phyloP scores from a whole-genome alignment of 2,329 filamentous ascomycete species.

The Clarireedia hainanense region DNA sequence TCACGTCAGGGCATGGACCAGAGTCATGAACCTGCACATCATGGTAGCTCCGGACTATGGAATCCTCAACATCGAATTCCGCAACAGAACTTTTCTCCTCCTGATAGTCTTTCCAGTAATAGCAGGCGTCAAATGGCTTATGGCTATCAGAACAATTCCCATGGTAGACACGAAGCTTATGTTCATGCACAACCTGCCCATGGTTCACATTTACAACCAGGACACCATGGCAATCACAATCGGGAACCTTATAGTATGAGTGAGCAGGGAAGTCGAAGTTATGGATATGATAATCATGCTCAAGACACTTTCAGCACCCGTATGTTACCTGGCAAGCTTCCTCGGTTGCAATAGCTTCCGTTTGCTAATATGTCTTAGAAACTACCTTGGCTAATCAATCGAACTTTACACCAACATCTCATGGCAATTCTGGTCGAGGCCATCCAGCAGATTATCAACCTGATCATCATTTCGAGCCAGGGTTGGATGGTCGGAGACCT shows the following conservation, averaged over 20 bases:
- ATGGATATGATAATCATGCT: conserved; percentile 3
- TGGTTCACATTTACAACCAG: neutral
- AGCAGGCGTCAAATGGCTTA: conserved; percentile 7
- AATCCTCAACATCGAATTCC: conserved; percentile 1
- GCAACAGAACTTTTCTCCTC: conserved; percentile 7
- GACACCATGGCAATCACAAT: neutral
- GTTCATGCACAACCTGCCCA: neutral
- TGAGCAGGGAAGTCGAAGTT: neutral
- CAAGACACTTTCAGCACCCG: conserved; percentile 6
- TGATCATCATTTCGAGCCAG: conserved; percentile 6
- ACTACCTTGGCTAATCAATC: conserved; percentile 5
- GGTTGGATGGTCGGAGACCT: conserved; percentile 1
- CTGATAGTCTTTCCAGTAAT: conserved; percentile 7
- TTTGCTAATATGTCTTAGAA: neutral
- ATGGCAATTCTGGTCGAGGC: conserved; percentile 6
- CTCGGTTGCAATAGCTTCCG: neutral
- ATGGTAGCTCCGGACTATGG: neutral
- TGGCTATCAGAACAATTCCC: conserved; percentile 1
- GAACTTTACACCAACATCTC: conserved; percentile 8
- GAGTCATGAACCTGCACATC: neutral
- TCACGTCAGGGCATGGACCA: conserved; percentile 1
- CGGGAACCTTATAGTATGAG: conserved; percentile 1
- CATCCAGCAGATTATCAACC: conserved; percentile 1
- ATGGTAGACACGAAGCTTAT: neutral
- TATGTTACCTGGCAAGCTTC: neutral